Percentiles rank a stretch among this genome's conserved stretches.
Conservation (phyloP, 305 asterid species). For the Striga hermonthica region DNA sequence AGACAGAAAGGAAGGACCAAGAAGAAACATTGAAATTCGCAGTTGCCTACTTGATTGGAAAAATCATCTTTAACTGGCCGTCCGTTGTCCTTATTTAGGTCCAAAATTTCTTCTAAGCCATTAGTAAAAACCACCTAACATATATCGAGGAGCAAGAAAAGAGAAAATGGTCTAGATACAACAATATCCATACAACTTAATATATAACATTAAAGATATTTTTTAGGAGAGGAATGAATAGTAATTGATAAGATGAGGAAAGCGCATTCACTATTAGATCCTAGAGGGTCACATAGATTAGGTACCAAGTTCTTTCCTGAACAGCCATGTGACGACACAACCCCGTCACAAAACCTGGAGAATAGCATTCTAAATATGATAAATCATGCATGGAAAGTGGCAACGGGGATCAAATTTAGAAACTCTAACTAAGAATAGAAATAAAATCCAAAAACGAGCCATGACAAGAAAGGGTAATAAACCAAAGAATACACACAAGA, state of each 20-base stretch:
- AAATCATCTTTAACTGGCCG: slow-evolving; percentile 26
- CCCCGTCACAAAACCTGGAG: slow-evolving; percentile 31
- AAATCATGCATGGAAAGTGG: slow-evolving; percentile 1
- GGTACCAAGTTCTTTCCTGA: slow-evolving; percentile 36
- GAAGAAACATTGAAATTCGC: neutral
- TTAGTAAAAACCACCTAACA: slow-evolving; percentile 29
- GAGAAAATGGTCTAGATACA: neutral
- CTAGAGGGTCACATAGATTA: neutral
- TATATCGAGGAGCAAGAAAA: slow-evolving; percentile 6
- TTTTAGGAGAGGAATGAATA: no score
- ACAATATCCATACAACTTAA: neutral
- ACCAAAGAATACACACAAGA: slow-evolving; percentile 4
- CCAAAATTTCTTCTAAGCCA: slow-evolving; percentile 31
- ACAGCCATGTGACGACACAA: slow-evolving; percentile 23
- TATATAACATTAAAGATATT: no score
- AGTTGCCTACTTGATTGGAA: slow-evolving; percentile 19
- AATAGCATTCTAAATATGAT: slow-evolving; percentile 6
- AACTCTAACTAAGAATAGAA: neutral
- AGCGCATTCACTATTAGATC: no score
- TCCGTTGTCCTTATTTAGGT: slow-evolving; percentile 12
- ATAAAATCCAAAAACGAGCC: slow-evolving; percentile 4
- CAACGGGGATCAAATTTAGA: neutral
- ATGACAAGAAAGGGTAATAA: neutral
- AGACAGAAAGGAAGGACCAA: neutral
- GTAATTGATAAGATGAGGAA: no score